A percentile compares a stretch with the other conserved stretches of the same genome.
Conservation (phyloP, 2,329 filamentous ascomycete species). For the Hypomyces rosellus region DNA sequence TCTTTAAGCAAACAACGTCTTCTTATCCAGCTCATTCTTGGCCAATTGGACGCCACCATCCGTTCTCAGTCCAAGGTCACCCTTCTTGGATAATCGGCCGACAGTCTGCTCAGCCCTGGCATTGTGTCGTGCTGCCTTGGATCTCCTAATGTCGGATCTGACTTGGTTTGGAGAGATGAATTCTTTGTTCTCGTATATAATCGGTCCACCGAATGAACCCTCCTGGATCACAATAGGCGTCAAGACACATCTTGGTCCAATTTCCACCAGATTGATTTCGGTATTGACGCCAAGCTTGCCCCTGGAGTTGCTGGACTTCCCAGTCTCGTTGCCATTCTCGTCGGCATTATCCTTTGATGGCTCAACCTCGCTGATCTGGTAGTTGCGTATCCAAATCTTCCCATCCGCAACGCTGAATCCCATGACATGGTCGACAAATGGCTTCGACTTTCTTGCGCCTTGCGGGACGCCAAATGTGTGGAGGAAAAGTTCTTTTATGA, state of each 20-base stretch:
- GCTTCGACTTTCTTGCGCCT: constrained; percentile 82
- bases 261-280: constrained; percentile 80
- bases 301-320: constrained; percentile 31
- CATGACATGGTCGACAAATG: constrained; percentile 94
- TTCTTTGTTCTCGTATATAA: constrained; percentile 97
- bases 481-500: constrained; percentile 84
- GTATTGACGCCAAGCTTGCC: constrained; percentile 50
- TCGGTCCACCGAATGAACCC: constrained; percentile 87
- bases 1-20: constrained; percentile 68
- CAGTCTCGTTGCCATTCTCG: constrained; percentile 39
- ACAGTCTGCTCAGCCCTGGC: constrained; percentile 66
- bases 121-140: constrained; percentile 73
- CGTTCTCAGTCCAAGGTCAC: constrained; percentile 67
- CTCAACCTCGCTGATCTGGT: constrained; percentile 85
- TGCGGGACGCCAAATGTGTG: constrained; percentile 92
- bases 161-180: constrained; percentile 97
- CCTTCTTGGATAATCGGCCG: constrained; percentile 68
- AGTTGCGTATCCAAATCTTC: constrained; percentile 94
- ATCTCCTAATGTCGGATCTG: constrained; percentile 68
- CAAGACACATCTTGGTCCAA: constrained; percentile 86
- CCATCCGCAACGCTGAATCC: constrained; percentile 84
- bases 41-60: constrained; percentile 56
- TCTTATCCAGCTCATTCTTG: constrained; percentile 68
- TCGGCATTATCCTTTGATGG: constrained; percentile 39
- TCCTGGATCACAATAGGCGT: constrained; percentile 95